Conservation (phyloP, 2,329 filamentous ascomycete genomes). For the Aspergillus tamarii region DNA sequence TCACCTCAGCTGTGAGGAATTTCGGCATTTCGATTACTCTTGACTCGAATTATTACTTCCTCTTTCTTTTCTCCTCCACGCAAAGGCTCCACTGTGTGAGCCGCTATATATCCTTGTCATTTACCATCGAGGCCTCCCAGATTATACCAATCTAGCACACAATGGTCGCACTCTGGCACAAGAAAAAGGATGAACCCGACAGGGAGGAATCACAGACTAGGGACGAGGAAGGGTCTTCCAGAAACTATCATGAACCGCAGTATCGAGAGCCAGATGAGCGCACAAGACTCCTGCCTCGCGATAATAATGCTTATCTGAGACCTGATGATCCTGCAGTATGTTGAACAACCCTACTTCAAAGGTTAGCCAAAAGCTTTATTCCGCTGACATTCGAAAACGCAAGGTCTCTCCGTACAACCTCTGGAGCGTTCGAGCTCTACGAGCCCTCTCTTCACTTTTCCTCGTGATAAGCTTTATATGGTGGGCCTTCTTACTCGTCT, state of each 20-base stretch:
- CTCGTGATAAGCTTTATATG: slow-evolving; percentile 78
- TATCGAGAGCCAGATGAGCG: slow-evolving; percentile 59
- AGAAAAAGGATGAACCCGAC: neutral
- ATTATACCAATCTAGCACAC: neutral
- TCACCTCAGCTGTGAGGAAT: neutral
- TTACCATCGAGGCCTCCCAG: neutral
- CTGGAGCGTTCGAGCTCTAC: slow-evolving; percentile 81
- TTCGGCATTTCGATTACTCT: neutral
- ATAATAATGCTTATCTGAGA: slow-evolving; percentile 66
- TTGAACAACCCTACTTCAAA: slow-evolving; percentile 7
- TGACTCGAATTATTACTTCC: neutral
- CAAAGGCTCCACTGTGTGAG: neutral
- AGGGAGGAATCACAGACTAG: neutral
- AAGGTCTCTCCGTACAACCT: slow-evolving; percentile 87
- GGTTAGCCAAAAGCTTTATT: neutral
- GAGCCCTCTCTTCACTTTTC: slow-evolving; percentile 77
- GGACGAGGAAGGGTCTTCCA: neutral
- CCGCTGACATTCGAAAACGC: neutral
- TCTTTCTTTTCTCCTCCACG: neutral
- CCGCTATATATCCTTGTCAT: neutral
- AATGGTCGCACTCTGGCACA: slow-evolving; percentile 6
- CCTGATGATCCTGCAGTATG: slow-evolving; percentile 80
- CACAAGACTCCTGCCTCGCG: slow-evolving; percentile 70
- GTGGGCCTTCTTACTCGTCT: slow-evolving; percentile 90
- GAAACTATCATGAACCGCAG: slow-evolving; percentile 1